These are phyloP conservation scores for Aschersonia sp. DNA, from an alignment of 2,329 filamentous ascomycete species.

Conservation along the genomic window DNA sequence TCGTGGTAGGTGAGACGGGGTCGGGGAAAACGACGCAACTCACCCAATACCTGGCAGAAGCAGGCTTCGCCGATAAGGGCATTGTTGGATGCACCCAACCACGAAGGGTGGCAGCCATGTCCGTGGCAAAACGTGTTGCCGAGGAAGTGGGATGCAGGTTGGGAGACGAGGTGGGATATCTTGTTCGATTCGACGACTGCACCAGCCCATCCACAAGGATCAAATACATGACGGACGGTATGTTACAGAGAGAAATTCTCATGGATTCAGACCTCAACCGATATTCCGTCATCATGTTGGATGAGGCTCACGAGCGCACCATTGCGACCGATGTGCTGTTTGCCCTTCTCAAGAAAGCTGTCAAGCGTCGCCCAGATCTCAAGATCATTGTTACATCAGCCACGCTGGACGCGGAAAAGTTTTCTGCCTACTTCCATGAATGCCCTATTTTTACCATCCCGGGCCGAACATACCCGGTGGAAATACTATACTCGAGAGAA, in stretches of 20 bases:
- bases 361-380: constrained; percentile 73
- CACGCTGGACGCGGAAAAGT: constrained; percentile 93
- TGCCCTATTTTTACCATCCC: constrained; percentile 96
- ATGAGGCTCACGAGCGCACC: constrained; percentile 95
- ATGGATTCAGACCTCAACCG: constrained; percentile 77
- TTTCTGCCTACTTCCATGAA: constrained; percentile 89
- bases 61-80: constrained; percentile 71
- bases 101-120: constrained; percentile 93
- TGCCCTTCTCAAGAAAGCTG: constrained; percentile 81
- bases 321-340: constrained; percentile 94
- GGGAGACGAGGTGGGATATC: constrained; percentile 90
- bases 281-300: constrained; percentile 95
- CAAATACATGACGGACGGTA: constrained; percentile 99
- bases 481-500: constrained; percentile 88
- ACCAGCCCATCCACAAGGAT: constrained; percentile 80
- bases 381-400: constrained; percentile 95
- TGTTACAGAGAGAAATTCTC: constrained; percentile 90
- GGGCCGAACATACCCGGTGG: constrained; percentile 86
- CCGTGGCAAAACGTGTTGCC: constrained; percentile 88
- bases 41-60: constrained; percentile 90
- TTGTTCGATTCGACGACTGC: constrained; percentile 92
- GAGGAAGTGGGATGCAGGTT: constrained; percentile 89
- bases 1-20: constrained; percentile 94
- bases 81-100: constrained; percentile 96
- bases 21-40: constrained; percentile 96